Conservation (phyloP, 2,329 filamentous ascomycete species). For the Epicoccum nigrum region DNA sequence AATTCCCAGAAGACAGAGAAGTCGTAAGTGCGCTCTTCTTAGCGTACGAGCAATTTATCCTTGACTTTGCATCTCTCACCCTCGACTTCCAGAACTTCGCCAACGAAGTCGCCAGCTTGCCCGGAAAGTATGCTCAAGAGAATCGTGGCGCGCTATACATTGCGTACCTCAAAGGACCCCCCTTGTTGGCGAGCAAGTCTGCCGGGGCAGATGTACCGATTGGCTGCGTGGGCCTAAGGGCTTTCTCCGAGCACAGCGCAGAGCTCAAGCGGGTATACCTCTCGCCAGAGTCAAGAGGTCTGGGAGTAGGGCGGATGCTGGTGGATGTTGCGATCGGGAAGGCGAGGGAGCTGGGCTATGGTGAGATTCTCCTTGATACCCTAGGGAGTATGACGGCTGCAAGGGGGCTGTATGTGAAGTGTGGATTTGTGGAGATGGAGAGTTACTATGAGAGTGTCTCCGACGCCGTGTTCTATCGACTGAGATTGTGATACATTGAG, state of each 20-base stretch:
- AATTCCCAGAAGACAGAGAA: constrained; percentile 51
- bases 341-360: constrained; percentile 58
- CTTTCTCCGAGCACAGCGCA: constrained; percentile 46
- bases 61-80: constrained; percentile 53
- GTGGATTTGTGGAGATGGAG: constrained; percentile 60
- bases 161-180: constrained; percentile 36
- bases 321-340: constrained; percentile 53
- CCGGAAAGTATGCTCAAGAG: constrained; percentile 59
- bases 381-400: constrained; percentile 60
- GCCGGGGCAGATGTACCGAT: constrained; percentile 31
- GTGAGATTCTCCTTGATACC: constrained; percentile 62
- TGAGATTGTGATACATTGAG: constrained; percentile 22
- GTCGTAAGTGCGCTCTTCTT: constrained; percentile 47
- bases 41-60: constrained; percentile 17
- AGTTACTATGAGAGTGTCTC: constrained; percentile 63
- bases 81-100: constrained; percentile 64
- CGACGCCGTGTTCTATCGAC: constrained; percentile 59
- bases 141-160: constrained; percentile 58
- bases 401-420: constrained; percentile 54
- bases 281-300: constrained; percentile 54
- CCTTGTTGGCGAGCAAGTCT: background rate
- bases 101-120: constrained; percentile 59
- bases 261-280: constrained; percentile 67
- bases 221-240: constrained; percentile 60
- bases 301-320: constrained; percentile 57